Conservation (phyloP, 768 basidiomycete species). For the Leucosporidium yakuticum region DNA sequence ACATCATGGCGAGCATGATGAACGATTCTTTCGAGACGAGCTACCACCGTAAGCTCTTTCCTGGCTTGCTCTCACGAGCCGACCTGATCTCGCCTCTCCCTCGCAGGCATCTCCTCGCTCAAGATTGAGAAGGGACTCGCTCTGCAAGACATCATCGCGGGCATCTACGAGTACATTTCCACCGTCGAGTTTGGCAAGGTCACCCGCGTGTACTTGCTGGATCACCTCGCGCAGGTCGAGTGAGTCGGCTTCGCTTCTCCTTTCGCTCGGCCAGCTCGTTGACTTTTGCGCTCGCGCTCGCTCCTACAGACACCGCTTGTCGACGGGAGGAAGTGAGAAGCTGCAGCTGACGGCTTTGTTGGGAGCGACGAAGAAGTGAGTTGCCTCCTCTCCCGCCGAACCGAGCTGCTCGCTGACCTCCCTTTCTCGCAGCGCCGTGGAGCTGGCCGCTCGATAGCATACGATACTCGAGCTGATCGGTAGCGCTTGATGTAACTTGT, state of each 20-base stretch:
- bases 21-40: constrained; percentile 89
- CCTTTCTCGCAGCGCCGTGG: constrained; percentile 1
- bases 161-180: constrained; percentile 83
- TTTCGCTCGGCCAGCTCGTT: not conserved
- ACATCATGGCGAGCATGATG: constrained; percentile 90
- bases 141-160: constrained; percentile 84
- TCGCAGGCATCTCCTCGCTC: constrained; percentile 70
- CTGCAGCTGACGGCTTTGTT: constrained; percentile 86
- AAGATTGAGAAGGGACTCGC: constrained; percentile 91
- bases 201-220: constrained; percentile 83
- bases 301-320: constrained; percentile 89
- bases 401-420: not conserved
- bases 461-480: no score
- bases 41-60: constrained; percentile 49
- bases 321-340: constrained; percentile 88
- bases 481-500: no score
- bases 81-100: not conserved
- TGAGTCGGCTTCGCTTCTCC: constrained; percentile 46
- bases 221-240: constrained; percentile 93
- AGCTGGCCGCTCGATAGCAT: not conserved
- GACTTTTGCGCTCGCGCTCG: constrained; percentile 1
- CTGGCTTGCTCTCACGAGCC: not conserved
- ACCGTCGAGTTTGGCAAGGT: constrained; percentile 77
- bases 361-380: constrained; percentile 86
- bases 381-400: constrained; percentile 40